A percentile compares a stretch with the other conserved stretches of the same genome.
Evolutionary conservation across 2,329 filamentous ascomycete species (phyloP).

Genomic region (Xylaria sp.): DNA sequence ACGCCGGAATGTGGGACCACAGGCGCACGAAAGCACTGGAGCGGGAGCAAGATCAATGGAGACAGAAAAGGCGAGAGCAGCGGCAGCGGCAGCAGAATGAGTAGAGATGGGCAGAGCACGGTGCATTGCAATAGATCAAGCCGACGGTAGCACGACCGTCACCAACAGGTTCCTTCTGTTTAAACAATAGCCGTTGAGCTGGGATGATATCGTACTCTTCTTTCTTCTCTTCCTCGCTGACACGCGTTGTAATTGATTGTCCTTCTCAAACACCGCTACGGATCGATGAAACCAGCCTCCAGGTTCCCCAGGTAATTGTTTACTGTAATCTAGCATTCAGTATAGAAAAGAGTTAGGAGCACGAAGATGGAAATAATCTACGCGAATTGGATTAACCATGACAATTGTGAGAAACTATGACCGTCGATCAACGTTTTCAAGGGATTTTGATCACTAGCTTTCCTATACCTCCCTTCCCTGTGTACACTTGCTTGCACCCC

Average conservation of each 20-base stretch:
- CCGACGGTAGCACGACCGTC: not conserved
- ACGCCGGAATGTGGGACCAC: not conserved
- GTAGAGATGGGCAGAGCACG: not conserved
- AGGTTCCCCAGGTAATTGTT: not conserved
- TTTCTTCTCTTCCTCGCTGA: slow-evolving; percentile 9
- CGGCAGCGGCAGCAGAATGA: not conserved
- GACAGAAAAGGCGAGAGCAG: not conserved
- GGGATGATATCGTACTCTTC: not conserved
- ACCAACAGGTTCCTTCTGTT: slow-evolving; percentile 6
- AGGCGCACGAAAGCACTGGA: not conserved
- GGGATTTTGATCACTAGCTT: slow-evolving; percentile 55
- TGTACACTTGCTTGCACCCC: slow-evolving; percentile 55
- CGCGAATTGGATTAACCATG: not conserved
- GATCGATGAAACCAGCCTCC: slow-evolving; percentile 4
- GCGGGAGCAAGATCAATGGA: too few species aligned
- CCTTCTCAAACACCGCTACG: not conserved
- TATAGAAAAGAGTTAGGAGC: slow-evolving; percentile 13
- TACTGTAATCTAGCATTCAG: slow-evolving; percentile 21
- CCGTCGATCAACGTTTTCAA: slow-evolving; percentile 24
- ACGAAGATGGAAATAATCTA: slow-evolving; percentile 1
- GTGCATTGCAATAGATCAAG: not conserved
- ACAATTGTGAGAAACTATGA: slow-evolving; percentile 3
- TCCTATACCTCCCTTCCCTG: slow-evolving; percentile 57
- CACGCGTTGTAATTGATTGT: slow-evolving; percentile 13
- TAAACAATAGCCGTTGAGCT: not conserved